Conservation (phyloP, 2,329 filamentous ascomycete species). For the Fonsecaea monophora region DNA sequence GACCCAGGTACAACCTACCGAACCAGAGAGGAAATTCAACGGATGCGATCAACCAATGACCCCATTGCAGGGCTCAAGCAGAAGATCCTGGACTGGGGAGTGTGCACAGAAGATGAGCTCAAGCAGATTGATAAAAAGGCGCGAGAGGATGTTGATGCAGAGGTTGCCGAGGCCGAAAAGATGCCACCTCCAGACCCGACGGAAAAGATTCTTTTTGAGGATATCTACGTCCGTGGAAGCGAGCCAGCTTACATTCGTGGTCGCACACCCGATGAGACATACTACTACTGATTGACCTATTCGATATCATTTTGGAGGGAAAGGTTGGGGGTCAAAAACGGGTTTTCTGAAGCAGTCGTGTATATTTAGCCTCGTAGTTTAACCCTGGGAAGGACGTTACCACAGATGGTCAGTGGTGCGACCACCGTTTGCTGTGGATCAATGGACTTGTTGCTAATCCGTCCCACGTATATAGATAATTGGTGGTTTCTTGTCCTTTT, state of each 20-base stretch:
- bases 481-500: not conserved
- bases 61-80: slow-evolving; percentile 97
- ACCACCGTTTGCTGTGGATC: slow-evolving; percentile 4
- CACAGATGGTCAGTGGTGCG: slow-evolving; percentile 5
- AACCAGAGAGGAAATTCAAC: slow-evolving; percentile 98
- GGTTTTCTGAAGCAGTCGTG: slow-evolving; percentile 20
- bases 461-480: not conserved
- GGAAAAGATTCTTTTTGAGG: slow-evolving; percentile 87
- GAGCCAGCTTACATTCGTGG: slow-evolving; percentile 90
- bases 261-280: slow-evolving; percentile 89
- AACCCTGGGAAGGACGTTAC: slow-evolving; percentile 16
- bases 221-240: slow-evolving; percentile 88
- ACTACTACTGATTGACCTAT: slow-evolving; percentile 65
- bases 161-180: slow-evolving; percentile 87
- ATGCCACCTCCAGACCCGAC: slow-evolving; percentile 82
- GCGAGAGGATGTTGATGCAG: slow-evolving; percentile 80
- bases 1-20: slow-evolving; percentile 99
- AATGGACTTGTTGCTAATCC: not conserved
- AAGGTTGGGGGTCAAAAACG: slow-evolving; percentile 13
- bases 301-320: slow-evolving; percentile 9
- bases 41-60: slow-evolving; percentile 98
- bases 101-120: slow-evolving; percentile 91
- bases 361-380: slow-evolving; percentile 30
- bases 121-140: slow-evolving; percentile 96
- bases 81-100: slow-evolving; percentile 95